phyloP scores from a whole-genome alignment of 257 asterid genomes.

The Henckelia pumila region DNA sequence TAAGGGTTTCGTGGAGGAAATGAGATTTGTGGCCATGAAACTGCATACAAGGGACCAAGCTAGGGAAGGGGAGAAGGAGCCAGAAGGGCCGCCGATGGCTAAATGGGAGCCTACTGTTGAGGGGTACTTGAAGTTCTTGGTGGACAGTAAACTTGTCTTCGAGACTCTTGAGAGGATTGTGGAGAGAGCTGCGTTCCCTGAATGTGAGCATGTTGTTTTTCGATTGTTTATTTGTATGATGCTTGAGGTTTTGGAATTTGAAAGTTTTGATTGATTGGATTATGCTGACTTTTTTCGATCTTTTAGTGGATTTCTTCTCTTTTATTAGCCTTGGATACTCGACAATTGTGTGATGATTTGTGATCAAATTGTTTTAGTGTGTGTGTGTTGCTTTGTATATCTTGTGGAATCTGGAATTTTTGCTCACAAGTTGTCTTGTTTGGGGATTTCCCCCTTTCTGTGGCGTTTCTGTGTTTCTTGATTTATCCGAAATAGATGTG shows the following conservation, averaged over 20 bases:
- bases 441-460: no score
- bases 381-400: background rate
- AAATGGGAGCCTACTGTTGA: constrained; percentile 77
- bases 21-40: constrained; percentile 95
- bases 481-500: no score
- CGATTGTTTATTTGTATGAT: background rate
- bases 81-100: constrained; percentile 61
- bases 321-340: background rate
- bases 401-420: no score
- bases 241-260: background rate
- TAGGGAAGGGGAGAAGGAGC: constrained; percentile 88
- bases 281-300: background rate
- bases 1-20: constrained; percentile 93
- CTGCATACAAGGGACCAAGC: constrained; percentile 82
- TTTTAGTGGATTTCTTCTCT: background rate
- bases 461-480: no score
- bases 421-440: no score
- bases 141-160: constrained; percentile 85
- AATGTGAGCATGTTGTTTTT: constrained; percentile 55
- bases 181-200: constrained; percentile 64
- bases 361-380: background rate
- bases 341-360: background rate
- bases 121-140: constrained; percentile 90
- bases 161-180: constrained; percentile 86
- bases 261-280: background rate